Base-by-base conservation (phyloP, 2,329 filamentous ascomycete genomes). In the Phialocephala sp. region DNA sequence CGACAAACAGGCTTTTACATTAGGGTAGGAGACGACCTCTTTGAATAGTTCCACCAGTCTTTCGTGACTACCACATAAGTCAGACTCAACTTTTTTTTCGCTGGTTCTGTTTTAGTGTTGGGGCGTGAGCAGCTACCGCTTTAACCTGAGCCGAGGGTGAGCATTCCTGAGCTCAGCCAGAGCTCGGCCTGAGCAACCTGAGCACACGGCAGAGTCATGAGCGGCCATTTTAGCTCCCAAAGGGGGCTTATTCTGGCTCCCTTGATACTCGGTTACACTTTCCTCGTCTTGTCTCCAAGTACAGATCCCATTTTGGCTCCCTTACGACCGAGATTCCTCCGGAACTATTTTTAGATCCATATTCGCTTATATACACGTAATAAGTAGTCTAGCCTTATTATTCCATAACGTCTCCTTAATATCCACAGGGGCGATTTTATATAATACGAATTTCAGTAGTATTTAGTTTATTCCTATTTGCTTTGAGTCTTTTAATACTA, bases 201-300 rank as follows among this genome's bases (percentile, higher is more conserved):
- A 52, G 45, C 45, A 52, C 45, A 52, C n/a, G 45, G 45, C n/a
- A 22, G 43, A 64, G 52, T 67, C 18, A 67, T 47, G 37, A 41
- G 62, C 36, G n/a, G n/a, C n/a, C 41, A 64, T 65, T 65, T 60
- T 65, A 65, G 65, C 52, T 55, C 52, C 59, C 50, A 47, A 20
- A 64, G 54, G 58, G n/a, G 50, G 36, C 62, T 62, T 45, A 54
- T 59, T 45, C 37, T 20, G 22, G 39, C 37, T 27, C 60, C 50
- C 47, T 56, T 41, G 20, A 62, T 62, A 14, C 60, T 62, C 60
- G 47, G 35, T 43, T 62, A 62, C 47, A 55, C 60, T 62, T 62
- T 62, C 47, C 47, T 62, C 27, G 32, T 54, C 22, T 45, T 57
- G 37, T 43, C 41, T 50, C 24, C 12, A 60, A 60, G 55, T 32